Base-by-base conservation (phyloP, 495 filamentous ascomycete genomes). In the Penicillium herquei region DNA sequence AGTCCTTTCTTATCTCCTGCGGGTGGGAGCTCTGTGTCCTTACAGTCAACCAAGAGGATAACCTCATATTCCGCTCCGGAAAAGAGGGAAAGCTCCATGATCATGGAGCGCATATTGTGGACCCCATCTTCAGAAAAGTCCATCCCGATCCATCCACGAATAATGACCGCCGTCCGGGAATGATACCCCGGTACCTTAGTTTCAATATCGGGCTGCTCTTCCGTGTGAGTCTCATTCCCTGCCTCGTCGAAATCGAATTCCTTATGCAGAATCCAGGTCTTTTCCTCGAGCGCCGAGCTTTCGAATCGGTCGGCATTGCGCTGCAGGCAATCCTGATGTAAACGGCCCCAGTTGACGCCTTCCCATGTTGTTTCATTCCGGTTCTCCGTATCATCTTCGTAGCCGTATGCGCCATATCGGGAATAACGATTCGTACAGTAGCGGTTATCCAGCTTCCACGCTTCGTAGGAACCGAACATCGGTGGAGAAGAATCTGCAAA, bases 111-210 rank as follows among this genome's bases (percentile, higher is more conserved):
- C 44, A 92, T 82, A 12, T 81, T 77, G 51, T 84, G 79, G 56
- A 83, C 81, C 52, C 89, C 86, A 60, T 89, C 86, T n/a, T 83
- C 71, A 14, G 77, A 84, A 59, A 85, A 93, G 32, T 79, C 68
- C 59, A 87, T 87, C n/a, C 78, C 83, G 17, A 84, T 81, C 70
- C 83, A 86, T 0, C 81, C 79, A 7, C 90, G 84, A 34, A 92
- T 73, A 9, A 93, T 62, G n/a, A 92, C 34, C 0, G 88, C 89
- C 0, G 86, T 87, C 16, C 89, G 48, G 10, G 48, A 35, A 12
- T 39, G 34, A 11, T 51, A 14, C 7, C 16, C 16, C 16, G 12
- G 26, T 17, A 13, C 13, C 10, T 7, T 0, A 31, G 9, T 33
- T 34, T 7, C 44, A 26, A 8, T 31, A 16, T 49, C 11, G 12